Percentiles rank a stretch among this genome's conserved stretches.
phyloP scores from a whole-genome alignment of 176 grass and related monocot genomes.

The Lolium rigidum region DNA sequence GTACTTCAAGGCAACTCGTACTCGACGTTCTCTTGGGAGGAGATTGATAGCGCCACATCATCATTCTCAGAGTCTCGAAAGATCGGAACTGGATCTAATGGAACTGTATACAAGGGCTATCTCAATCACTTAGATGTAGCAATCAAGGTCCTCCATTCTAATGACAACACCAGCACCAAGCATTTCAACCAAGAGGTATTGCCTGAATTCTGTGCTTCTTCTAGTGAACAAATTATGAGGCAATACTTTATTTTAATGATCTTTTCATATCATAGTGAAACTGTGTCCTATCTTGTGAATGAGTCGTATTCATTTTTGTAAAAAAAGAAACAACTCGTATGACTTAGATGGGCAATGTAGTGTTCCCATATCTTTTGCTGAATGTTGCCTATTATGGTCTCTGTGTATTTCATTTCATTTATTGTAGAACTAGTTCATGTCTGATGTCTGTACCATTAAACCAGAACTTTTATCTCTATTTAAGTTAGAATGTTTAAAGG shows the following conservation, averaged over 20 bases:
- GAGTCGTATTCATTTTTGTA: not conserved
- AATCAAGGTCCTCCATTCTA: conserved; percentile 79
- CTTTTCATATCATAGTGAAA: not conserved
- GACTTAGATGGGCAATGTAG: not conserved
- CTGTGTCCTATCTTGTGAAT: not conserved
- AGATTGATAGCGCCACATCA: conserved; percentile 75
- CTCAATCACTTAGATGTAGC: conserved; percentile 74
- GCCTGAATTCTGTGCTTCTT: not conserved
- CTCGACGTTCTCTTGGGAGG: conserved; percentile 76
- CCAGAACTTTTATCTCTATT: not conserved
- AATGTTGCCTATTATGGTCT: not conserved
- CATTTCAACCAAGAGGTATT: conserved; percentile 91
- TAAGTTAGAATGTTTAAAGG: not conserved
- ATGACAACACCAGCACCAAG: conserved; percentile 49
- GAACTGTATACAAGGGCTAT: conserved; percentile 84
- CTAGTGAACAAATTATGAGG: not conserved
- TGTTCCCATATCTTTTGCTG: not conserved
- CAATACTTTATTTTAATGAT: not conserved
- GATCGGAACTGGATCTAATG: conserved; percentile 73
- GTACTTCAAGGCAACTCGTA: conserved; percentile 43
- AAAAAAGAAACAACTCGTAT: not conserved
- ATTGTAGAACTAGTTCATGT: not conserved
- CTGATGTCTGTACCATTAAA: not conserved
- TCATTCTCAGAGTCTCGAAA: conserved; percentile 69
- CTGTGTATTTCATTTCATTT: not conserved